Evolutionary conservation across 371 early-diverging fungal species (phyloP).

Genomic region (Mucor saturninus): DNA sequence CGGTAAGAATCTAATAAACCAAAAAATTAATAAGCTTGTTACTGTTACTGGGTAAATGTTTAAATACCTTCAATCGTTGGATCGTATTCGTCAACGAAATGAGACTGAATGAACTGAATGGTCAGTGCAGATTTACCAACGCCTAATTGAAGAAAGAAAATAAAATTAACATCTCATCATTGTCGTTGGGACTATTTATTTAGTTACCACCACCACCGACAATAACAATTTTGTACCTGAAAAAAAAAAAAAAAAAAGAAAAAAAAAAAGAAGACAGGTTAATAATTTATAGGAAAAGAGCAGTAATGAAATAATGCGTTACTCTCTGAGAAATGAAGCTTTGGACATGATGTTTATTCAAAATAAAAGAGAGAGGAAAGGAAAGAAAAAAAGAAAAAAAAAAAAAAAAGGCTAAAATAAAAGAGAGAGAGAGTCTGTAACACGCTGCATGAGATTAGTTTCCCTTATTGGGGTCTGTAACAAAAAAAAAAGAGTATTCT

Average conservation of each 20-base stretch:
- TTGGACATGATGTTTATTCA: conserved; percentile 21
- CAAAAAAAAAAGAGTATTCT: not conserved
- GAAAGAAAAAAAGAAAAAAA: conserved; percentile 10
- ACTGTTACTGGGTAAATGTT: not conserved
- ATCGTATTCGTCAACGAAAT: conserved; percentile 93
- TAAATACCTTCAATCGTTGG: conserved; percentile 89
- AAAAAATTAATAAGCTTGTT: conserved; percentile 2
- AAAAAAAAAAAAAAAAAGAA: conserved; percentile 2
- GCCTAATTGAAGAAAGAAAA: conserved; percentile 36
- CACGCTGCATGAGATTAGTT: conserved; percentile 25
- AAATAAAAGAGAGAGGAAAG: conserved; percentile 7
- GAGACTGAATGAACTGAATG: conserved; percentile 89
- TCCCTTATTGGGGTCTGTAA: conserved; percentile 16
- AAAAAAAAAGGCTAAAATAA: conserved; percentile 6
- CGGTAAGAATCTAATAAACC: conserved; percentile 80
- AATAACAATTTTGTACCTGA: conserved; percentile 30
- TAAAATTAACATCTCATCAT: conserved; percentile 5
- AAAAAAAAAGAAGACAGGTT: not conserved
- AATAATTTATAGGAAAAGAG: not conserved
- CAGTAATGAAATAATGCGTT: conserved; percentile 4
- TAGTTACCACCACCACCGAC: conserved; percentile 70
- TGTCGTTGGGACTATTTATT: too few species aligned
- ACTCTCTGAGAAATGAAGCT: conserved; percentile 40
- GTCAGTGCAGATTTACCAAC: conserved; percentile 90
- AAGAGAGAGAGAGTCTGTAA: conserved; percentile 17